Base-by-base conservation (phyloP, 495 filamentous ascomycete genomes). In the Penicillium robsamsonii region DNA sequence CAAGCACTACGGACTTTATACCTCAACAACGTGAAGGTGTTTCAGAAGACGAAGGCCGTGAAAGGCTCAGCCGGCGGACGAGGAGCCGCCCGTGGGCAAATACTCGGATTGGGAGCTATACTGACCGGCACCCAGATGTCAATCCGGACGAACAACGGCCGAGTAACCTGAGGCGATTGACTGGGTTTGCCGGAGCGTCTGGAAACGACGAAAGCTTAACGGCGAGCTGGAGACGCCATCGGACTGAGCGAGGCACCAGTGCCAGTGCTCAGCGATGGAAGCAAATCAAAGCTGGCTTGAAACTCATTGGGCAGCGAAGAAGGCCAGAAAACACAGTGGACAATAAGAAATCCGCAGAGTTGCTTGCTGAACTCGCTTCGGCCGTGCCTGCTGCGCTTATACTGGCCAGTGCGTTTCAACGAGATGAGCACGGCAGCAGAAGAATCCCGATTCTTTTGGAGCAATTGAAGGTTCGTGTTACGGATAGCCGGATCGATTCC, bases 371-470 rank as follows among this genome's bases (percentile, higher is more conserved):
- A 69, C 78, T 99, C 22, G 86, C 92, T 25, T 96, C 94, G 7
- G 94, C 89, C 35, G 87, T 90, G 1, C 94, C 94, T 9, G 94
- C 94, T 11, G 94, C 91, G 22, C 71, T 97, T 51, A 95, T 99
- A 57, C 73, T 97, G 41, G 94, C 94, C 7, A 96, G 91, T 62
- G 96, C 96, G 87, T 93, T 96, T 64, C 94, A 99, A 71, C 81
- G 94, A 37, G 94, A 99, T 59, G 94, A 99, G 70, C 89, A 96
- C 59, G 91, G 92, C 40, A 94, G 96, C 73, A 94, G 88, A 67
- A 83, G 92, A 31, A 96, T 97, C 44, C 94, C 94, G 1, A 89
- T 99, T 47, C 80, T 99, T 6, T 80, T 99, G 3, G 94, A 99
- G 67, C 94, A 99, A 73, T 79, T 99, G 47, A 96, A 96, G 65